Conservation (phyloP, 2,329 filamentous ascomycete genomes). For the Pyricularia sp. region DNA sequence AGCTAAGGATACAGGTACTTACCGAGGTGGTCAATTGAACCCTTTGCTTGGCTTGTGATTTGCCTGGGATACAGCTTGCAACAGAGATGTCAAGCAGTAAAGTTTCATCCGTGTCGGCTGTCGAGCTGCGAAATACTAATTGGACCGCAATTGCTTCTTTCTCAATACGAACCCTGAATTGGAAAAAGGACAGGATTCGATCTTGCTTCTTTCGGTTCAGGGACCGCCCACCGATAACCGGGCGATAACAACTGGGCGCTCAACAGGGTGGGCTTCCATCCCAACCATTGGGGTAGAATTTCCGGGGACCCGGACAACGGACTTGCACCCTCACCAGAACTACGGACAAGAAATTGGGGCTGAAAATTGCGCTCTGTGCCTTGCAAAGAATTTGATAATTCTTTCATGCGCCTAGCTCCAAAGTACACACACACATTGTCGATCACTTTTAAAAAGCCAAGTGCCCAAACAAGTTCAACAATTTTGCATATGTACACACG, state of each 20-base stretch:
- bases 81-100: not conserved
- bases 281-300: constrained; percentile 2
- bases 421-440: no score
- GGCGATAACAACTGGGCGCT: not conserved
- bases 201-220: not conserved
- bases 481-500: no score
- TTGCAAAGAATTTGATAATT: not conserved
- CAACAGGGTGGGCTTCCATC: constrained; percentile 2
- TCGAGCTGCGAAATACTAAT: not conserved
- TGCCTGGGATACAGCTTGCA: not conserved
- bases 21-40: not conserved
- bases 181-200: not conserved
- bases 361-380: not conserved
- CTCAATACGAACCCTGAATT: not conserved
- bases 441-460: no score
- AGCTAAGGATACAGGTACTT: not conserved
- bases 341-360: not conserved
- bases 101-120: not conserved
- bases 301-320: not conserved
- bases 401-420: no score
- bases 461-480: no score
- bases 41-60: not conserved
- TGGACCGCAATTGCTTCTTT: not conserved
- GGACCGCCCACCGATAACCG: not conserved
- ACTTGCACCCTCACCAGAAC: not conserved